Conservation (phyloP, 1,139 yeast genomes). For the Yamadazyma spencermartinsiae region DNA sequence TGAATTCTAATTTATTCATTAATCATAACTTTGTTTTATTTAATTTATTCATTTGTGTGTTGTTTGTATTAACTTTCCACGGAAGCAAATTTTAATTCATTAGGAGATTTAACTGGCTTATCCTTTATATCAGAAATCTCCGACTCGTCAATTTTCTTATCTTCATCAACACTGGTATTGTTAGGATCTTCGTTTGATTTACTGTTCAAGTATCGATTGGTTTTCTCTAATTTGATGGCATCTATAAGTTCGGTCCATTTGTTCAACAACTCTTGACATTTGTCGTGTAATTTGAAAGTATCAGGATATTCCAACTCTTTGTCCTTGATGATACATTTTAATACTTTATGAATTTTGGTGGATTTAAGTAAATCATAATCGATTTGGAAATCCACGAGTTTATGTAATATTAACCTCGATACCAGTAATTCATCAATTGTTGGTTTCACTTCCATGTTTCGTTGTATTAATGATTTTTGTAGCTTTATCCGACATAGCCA, state of each 20-base stretch:
- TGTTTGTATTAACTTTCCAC: constrained; percentile 9
- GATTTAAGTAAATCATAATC: constrained; percentile 53
- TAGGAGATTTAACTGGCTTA: constrained; percentile 10
- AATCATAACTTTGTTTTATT: not conserved
- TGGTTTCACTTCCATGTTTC: constrained; percentile 44
- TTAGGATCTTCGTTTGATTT: constrained; percentile 5
- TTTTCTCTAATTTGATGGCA: constrained; percentile 36
- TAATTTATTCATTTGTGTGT: not conserved
- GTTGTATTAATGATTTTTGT: constrained; percentile 46
- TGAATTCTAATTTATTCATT: constrained; percentile 4
- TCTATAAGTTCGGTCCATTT: constrained; percentile 47
- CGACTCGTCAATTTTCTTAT: constrained; percentile 27
- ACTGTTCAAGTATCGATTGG: constrained; percentile 13
- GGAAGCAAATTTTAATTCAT: constrained; percentile 11
- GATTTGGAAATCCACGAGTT: constrained; percentile 51
- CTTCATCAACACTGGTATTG: constrained; percentile 7
- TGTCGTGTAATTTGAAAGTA: constrained; percentile 49
- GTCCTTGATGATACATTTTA: constrained; percentile 48
- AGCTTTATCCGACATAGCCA: constrained; percentile 50
- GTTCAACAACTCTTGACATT: constrained; percentile 42
- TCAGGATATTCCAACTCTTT: constrained; percentile 44
- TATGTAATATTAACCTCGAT: constrained; percentile 52
- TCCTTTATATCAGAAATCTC: constrained; percentile 30
- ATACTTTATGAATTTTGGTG: constrained; percentile 56
- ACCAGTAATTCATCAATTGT: constrained; percentile 57